phyloP scores from a whole-genome alignment of 2,329 filamentous ascomycete genomes.

The Epichloe coenophiala region DNA sequence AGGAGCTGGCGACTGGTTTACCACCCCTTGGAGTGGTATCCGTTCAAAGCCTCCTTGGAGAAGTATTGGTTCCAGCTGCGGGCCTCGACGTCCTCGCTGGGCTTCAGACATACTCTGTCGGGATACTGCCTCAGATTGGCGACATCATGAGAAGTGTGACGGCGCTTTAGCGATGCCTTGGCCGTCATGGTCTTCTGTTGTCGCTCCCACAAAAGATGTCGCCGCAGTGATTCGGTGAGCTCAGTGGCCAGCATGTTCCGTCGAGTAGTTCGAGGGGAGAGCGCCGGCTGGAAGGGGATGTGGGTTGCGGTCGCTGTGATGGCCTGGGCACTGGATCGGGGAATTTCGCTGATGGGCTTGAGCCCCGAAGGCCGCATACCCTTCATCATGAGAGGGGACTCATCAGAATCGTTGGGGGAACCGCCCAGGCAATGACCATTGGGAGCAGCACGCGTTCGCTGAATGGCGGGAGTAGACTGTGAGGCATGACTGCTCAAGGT shows the following conservation, averaged over 20 bases:
- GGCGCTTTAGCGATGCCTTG: slow-evolving; percentile 76
- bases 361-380: slow-evolving; percentile 35
- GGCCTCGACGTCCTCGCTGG: slow-evolving; percentile 49
- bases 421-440: slow-evolving; percentile 29
- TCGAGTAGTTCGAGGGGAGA: slow-evolving; percentile 83
- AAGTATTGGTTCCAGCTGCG: slow-evolving; percentile 80
- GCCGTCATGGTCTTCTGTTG: slow-evolving; percentile 86
- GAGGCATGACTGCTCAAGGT: slow-evolving; percentile 56
- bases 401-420: slow-evolving; percentile 46
- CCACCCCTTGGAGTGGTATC: slow-evolving; percentile 31
- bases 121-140: slow-evolving; percentile 77
- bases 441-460: slow-evolving; percentile 43
- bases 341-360: slow-evolving; percentile 46
- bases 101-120: slow-evolving; percentile 47
- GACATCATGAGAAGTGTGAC: slow-evolving; percentile 83
- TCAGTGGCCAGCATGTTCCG: slow-evolving; percentile 94
- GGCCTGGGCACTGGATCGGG: slow-evolving; percentile 58
- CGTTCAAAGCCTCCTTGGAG: slow-evolving; percentile 53
- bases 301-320: slow-evolving; percentile 63
- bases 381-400: slow-evolving; percentile 52
- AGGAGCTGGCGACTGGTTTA: slow-evolving; percentile 11
- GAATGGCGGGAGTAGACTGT: slow-evolving; percentile 54
- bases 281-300: slow-evolving; percentile 51
- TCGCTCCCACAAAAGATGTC: slow-evolving; percentile 87
- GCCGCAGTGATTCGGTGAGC: slow-evolving; percentile 80